Evolutionary conservation across 805 yeast genomes (phyloP), one percentile per base, ranked within the genome.

Genomic region (Brettanomyces anomalus): DNA sequence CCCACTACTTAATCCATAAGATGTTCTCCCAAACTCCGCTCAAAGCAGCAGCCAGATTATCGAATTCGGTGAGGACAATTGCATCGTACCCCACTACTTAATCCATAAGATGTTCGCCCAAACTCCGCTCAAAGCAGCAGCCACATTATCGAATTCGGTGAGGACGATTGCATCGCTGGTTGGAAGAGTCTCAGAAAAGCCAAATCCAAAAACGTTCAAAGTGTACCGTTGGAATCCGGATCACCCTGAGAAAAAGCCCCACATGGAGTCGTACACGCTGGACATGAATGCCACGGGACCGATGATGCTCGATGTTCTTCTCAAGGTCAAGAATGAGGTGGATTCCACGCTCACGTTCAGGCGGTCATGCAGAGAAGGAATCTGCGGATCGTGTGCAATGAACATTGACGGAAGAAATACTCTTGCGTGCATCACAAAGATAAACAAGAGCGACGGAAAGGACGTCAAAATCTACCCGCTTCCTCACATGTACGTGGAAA

Each of bases 351-450:
- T 93, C 62, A 93, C 98, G 4, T 85, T 93, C 69, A 82, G 98
- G 72, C 82, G 98, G 69, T 88, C 97, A 36, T 93, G 98, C 72
- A 87, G 98, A 72, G 98, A 93, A 71, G 98, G 98, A 58, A 93
- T 93, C 53, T 93, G 98, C 73, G 98, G 98, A 44, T 90, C 97
- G 5, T 93, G 98, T 73, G 98, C 98, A 54, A 93, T 93, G 98
- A 93, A 93, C 74, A 93, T 93, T 65, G 95, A 95, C 51, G 98
- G 98, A 54, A 76, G 84, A 65, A 93, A 93, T 76, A 93, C 98
- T 28, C 76, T 93, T 55, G 98, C 98, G 32, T 93, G 98, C 71
- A 71, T 93, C 54, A 88, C 97, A 73, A 82, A 86, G 66, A 88
- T 93, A 58, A 96, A 93, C 64, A 76, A 79, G 55, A 84, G 89